A percentile compares a stretch with the other conserved stretches of the same genome.
Conservation (phyloP, 2,329 filamentous ascomycete species). For the Raffaelea arxii region DNA sequence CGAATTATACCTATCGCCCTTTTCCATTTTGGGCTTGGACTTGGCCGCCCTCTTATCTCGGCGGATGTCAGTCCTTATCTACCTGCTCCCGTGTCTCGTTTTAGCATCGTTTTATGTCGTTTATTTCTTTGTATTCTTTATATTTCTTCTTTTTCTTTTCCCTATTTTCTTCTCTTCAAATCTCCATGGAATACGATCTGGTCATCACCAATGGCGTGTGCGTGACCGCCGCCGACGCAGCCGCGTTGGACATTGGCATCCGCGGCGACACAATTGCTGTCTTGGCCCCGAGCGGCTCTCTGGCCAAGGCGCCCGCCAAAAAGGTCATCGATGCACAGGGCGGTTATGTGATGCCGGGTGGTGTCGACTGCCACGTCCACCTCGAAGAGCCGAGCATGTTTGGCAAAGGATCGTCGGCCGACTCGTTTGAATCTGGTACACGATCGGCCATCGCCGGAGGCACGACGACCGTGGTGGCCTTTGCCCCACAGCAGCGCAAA, state of each 20-base stretch:
- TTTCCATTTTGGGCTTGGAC: too few relatives aligned
- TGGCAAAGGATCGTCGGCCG: constrained; percentile 21
- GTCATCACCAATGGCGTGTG: constrained; percentile 32
- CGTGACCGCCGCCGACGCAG: constrained; percentile 31
- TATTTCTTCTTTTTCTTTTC: too few relatives aligned
- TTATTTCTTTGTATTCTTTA: too few relatives aligned
- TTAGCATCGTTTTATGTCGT: too few relatives aligned
- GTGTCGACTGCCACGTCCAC: constrained; percentile 30
- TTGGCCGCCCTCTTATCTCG: too few relatives aligned
- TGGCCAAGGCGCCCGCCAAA: constrained; percentile 18
- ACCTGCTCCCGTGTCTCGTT: too few relatives aligned
- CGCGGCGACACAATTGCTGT: constrained; percentile 31
- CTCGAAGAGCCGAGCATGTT: constrained; percentile 28
- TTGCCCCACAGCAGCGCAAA: constrained; percentile 42
- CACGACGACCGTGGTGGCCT: constrained; percentile 48
- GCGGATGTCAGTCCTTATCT: too few relatives aligned
- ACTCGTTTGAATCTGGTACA: constrained; percentile 30
- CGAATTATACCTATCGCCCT: too few relatives aligned
- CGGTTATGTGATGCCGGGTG: constrained; percentile 31
- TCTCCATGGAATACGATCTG: constrained; percentile 22
- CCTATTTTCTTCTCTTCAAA: background rate
- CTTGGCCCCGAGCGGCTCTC: constrained; percentile 26
- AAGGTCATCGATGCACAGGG: constrained; percentile 30
- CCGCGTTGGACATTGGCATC: constrained; percentile 30
- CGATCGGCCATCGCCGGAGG: constrained; percentile 47